phyloP scores from a whole-genome alignment of 2,329 filamentous ascomycete genomes.

The Monilinia fructicola region DNA sequence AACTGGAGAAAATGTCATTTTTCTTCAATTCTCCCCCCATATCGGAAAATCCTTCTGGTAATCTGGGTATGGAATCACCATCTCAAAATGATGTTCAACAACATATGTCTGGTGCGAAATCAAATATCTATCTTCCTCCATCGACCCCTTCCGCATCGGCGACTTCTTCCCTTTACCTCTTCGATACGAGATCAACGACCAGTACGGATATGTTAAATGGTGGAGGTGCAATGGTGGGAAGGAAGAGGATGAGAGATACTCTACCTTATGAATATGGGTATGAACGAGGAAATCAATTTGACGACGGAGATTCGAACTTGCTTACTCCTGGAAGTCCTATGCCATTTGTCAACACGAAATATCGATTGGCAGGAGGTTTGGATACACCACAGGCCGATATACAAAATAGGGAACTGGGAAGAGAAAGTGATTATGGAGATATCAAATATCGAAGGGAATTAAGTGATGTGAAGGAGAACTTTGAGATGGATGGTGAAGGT shows the following conservation, averaged over 20 bases:
- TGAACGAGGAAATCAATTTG: slow-evolving; percentile 16
- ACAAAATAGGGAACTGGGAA: slow-evolving; percentile 34
- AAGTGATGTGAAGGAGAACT: slow-evolving; percentile 24
- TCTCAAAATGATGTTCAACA: slow-evolving; percentile 27
- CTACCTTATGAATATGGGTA: slow-evolving; percentile 23
- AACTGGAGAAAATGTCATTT: slow-evolving; percentile 28
- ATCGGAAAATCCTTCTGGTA: slow-evolving; percentile 32
- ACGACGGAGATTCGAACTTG: slow-evolving; percentile 24
- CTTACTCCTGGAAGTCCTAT: slow-evolving; percentile 40
- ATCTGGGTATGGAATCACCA: slow-evolving; percentile 31
- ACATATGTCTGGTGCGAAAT: slow-evolving; percentile 39
- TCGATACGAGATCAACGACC: slow-evolving; percentile 30
- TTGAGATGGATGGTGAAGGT: not conserved
- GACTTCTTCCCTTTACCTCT: slow-evolving; percentile 38
- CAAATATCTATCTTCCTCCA: slow-evolving; percentile 47
- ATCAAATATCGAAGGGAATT: slow-evolving; percentile 43
- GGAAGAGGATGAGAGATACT: slow-evolving; percentile 30
- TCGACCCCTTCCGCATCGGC: slow-evolving; percentile 43
- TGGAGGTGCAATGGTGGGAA: slow-evolving; percentile 16
- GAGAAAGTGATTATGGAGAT: slow-evolving; percentile 41
- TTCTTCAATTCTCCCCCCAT: slow-evolving; percentile 23
- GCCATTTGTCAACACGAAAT: slow-evolving; percentile 52
- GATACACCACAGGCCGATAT: slow-evolving; percentile 45
- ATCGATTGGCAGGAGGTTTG: slow-evolving; percentile 50
- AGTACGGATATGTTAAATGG: slow-evolving; percentile 2